Base-by-base conservation (phyloP, 148 eudicot species). In the Arbutus unedo region DNA sequence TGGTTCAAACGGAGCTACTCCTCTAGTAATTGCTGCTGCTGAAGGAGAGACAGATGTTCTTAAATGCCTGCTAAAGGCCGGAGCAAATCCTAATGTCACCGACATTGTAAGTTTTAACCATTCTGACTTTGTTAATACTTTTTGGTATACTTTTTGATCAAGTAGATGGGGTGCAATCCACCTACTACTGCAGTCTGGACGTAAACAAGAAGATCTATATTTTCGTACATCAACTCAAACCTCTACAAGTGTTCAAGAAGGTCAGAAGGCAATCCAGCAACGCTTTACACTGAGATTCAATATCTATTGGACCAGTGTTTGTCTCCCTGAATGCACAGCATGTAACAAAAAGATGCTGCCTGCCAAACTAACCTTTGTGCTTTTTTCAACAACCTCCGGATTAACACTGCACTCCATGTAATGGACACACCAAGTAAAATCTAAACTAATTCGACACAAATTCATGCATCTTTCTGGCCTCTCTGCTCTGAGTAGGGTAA, bases 81-180 rank as follows among this genome's bases (percentile, higher is more conserved):
- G 88, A 72, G 88, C 88, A 83, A 78, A 79, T 78, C 82, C 85
- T 53, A 83, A 83, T 48, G 38, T 38, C 16, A 50, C 55, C 0
- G 31, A 80, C 57, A 3, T 11, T 41, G 85, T 83, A 16, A 67
- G 81, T 70, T 54, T 31, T 14, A 3, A 51, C 31, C 7, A 0
- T 83, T 11, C 21, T 45, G 5, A 6, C 25, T 51, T 49, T 3
- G 75, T 68, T 67, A 25, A 16, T 31, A 31, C 19, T 60, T 64
- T 11, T 8, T 7, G 11, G 38, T 48, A 18, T 21, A n/a, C n/a
- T 31, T n/a, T 1, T 78, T 60, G 7, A 10, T 79, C 71, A 48
- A 50, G 4, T 18, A 44, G 44, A 19, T 9, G 54, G 4, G 51
- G 15, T 79, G 41, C 81, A 80, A 48, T 13, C 55, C 48, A 41